Evolutionary conservation across 495 filamentous ascomycete species (phyloP), one percentile per base, ranked within the genome.

Genomic region (Lentithecium fluviatile): DNA sequence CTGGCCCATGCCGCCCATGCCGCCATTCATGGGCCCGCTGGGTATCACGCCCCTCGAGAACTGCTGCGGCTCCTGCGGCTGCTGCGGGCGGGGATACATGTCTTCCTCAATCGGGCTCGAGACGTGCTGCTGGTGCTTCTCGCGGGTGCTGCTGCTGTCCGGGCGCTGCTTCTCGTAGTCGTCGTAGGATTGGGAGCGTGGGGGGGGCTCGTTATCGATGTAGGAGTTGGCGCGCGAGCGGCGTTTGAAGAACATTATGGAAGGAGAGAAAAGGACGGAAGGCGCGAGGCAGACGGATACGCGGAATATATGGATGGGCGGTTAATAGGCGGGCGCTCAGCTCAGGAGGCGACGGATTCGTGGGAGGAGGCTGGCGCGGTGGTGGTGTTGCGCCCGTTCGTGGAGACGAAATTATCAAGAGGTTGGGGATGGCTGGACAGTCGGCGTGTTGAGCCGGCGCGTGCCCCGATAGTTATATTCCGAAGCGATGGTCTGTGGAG

Each of bases 181-280:
- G 54, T 64, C 60, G 61, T 64, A 64, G 43, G 56, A 61, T 23
- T 55, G 40, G 20, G 60, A 59, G 43, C 60, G 60, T 17, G 48
- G 55, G 4, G 65, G 65, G 7, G 56, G 46, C 49, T 68, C 65
- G 52, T 55, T 34, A 20, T 68, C 65, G 34, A 68, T 54, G 56
- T 68, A 68, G 61, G 37, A 48, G 52, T 65, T 68, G 29, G 65
- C 52, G 25, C 65, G 60, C 19, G 65, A 68, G 20, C 60, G 60
- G 15, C 65, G 60, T 52, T 64, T 68, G 65, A 68, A 68, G 65
- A 68, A 68, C 65, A 68, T 68, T 26, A 21, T 43, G 57, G 43
- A 21, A 34, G 57, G 43, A 60, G 53, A 56, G 56, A 58, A 52
- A 29, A 60, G 38, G 38, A 36, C 10, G 15, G 52, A 58, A 40